Base-by-base conservation (phyloP, 305 asterid genomes). In the Coffea humblotiana region DNA sequence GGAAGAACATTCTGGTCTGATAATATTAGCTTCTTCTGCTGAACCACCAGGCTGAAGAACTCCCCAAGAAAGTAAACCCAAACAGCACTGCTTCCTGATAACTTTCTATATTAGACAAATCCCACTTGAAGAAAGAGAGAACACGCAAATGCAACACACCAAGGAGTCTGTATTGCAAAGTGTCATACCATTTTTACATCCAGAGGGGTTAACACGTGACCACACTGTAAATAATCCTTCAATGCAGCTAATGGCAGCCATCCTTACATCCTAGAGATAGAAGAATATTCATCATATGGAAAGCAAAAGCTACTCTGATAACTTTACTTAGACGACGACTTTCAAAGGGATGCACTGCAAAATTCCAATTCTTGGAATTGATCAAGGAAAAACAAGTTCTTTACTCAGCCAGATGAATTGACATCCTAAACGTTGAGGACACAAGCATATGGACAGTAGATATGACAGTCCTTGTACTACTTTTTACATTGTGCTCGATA, bases 1-100 rank as follows among this genome's bases (percentile, higher is more conserved):
- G 87, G 79, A 71, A 94, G 94, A 75, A 88, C 85, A 83, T 88
- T 86, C 64, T 68, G 88, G 88, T 96, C 97, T 40, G 97, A 93
- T 76, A 96, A 64, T 79, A 94, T 88, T 88, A 92, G 85, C 88
- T 77, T 91, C 91, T 94, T 91, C 83, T 90, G 95, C 89, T 88
- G 93, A 85, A 85, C 86, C 81, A 94, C 80, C 84, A 89, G 79
- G 83, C 78, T 68, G 83, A 92, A 83, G 72, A 96, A 88, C 73
- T 92, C 97, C 75, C 99, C 97, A 65, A 91, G 89, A 85, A 91
- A 94, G 82, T 85, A 85, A 79, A 83, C 76, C 84, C 84, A 40
- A 72, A 52, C 82, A 67, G 81, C 90, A 74, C 71, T 80, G 72
- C 84, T 90, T 66, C 97, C 98, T 94, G 97, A 73, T 79, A 84